Conservation (phyloP, 1,139 yeast genomes). For the Schwanniomyces etchellsii region DNA sequence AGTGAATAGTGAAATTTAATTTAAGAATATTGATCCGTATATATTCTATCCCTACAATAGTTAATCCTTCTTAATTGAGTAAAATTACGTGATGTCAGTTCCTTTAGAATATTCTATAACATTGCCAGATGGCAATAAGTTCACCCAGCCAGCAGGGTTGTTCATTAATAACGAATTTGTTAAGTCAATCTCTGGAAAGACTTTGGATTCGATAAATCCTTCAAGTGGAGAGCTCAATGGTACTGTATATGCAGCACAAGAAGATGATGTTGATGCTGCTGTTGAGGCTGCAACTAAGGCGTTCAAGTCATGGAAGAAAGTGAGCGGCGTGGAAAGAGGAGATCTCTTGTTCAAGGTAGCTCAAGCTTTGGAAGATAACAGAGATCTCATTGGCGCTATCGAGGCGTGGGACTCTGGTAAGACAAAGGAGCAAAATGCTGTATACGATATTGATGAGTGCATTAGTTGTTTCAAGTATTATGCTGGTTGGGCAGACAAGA, state of each 20-base stretch:
- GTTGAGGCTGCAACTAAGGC: slow-evolving; percentile 71
- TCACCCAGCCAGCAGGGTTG: slow-evolving; percentile 68
- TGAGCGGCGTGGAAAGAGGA: slow-evolving; percentile 50
- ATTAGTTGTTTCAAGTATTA: slow-evolving; percentile 57
- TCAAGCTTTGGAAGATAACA: slow-evolving; percentile 50
- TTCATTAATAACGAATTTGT: slow-evolving; percentile 81
- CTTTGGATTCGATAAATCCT: slow-evolving; percentile 59
- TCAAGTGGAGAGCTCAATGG: slow-evolving; percentile 65
- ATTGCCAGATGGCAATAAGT: slow-evolving; percentile 51
- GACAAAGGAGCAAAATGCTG: slow-evolving; percentile 46
- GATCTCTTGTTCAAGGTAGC: slow-evolving; percentile 52
- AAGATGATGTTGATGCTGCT: slow-evolving; percentile 69
- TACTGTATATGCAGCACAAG: slow-evolving; percentile 60
- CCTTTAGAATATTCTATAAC: slow-evolving; percentile 39
- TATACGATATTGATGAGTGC: slow-evolving; percentile 56
- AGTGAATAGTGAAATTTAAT: no score
- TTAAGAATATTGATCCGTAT: no score
- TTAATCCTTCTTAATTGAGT: no score
- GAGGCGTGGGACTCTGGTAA: slow-evolving; percentile 85
- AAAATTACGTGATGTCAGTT: no score
- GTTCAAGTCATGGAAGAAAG: slow-evolving; percentile 48
- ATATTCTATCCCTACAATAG: no score
- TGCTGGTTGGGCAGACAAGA: slow-evolving; percentile 84
- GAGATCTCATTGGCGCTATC: slow-evolving; percentile 55
- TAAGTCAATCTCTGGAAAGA: slow-evolving; percentile 54